Percentiles rank a stretch among this genome's conserved stretches.
Conservation (phyloP, 192 early-diverging fungal species). For the Phycomyces blakesleeanus region DNA sequence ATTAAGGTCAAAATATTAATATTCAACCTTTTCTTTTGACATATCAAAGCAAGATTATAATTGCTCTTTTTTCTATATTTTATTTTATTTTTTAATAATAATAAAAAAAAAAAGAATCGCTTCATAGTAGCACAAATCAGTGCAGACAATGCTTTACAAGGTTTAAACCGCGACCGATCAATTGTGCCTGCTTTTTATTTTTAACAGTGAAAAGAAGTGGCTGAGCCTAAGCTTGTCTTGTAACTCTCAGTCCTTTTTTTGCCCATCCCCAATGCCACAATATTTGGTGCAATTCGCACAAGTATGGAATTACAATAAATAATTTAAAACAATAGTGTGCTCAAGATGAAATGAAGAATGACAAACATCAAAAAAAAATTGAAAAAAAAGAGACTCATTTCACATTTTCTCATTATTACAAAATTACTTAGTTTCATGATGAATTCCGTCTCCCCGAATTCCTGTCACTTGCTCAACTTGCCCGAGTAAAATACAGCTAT, state of each 20-base stretch:
- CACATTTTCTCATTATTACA: neutral
- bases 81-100: no score
- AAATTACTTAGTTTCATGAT: slow-evolving; percentile 37
- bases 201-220: slow-evolving; percentile 1
- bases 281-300: slow-evolving; percentile 77
- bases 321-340: neutral
- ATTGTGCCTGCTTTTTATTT: neutral
- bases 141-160: neutral
- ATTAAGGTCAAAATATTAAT: no score
- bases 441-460: slow-evolving; percentile 84
- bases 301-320: slow-evolving; percentile 15
- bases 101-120: no score
- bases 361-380: neutral
- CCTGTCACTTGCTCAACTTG: slow-evolving; percentile 73
- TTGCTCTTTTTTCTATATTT: no score
- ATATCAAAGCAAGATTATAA: no score
- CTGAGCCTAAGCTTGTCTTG: neutral
- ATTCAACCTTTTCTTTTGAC: no score
- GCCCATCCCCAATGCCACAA: slow-evolving; percentile 36
- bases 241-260: slow-evolving; percentile 3
- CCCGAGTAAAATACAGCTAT: slow-evolving; percentile 65
- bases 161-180: neutral
- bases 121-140: neutral
- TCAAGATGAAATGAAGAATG: neutral
- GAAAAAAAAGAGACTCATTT: neutral